Evolutionary conservation across 169 alveolate genomes (phyloP).

Genomic region (Plasmodium billcollinsi): DNA sequence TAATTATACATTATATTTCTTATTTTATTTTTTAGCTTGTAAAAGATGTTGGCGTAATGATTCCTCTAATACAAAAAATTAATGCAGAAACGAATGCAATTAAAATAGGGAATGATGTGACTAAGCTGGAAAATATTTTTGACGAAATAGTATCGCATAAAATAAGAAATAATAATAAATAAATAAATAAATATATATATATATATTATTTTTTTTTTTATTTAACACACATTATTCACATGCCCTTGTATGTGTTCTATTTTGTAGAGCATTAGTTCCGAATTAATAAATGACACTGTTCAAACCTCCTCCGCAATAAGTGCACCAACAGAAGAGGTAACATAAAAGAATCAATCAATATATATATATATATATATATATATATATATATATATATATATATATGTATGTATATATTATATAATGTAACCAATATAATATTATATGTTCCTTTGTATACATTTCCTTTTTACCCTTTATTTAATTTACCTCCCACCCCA

Average conservation of each 20-base stretch:
- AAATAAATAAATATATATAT: neutral
- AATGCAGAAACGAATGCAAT: constrained; percentile 67
- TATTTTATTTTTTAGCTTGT: constrained; percentile 40
- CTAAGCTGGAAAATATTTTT: constrained; percentile 57
- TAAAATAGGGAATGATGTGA: constrained; percentile 69
- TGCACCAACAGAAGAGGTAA: constrained; percentile 76
- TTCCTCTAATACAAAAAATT: constrained; percentile 63
- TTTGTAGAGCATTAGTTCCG: constrained; percentile 53
- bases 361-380: too few relatives aligned
- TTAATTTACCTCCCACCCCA: neutral
- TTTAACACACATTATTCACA: neutral
- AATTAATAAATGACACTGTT: constrained; percentile 53
- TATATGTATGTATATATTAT: too few relatives aligned
- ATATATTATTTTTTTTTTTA: neutral
- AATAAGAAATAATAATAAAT: constrained; percentile 3
- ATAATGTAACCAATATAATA: too few relatives aligned
- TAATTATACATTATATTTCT: neutral
- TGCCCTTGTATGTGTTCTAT: neutral
- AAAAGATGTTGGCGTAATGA: constrained; percentile 59
- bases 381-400: too few relatives aligned
- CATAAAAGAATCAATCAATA: too few relatives aligned
- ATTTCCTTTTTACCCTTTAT: neutral
- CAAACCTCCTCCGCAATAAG: constrained; percentile 60
- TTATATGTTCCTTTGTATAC: neutral
- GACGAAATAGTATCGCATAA: constrained; percentile 52